Evolutionary conservation across 2,329 filamentous ascomycete species (phyloP), one percentile per base, ranked within the genome.

Genomic region (Fusarium sp.): DNA sequence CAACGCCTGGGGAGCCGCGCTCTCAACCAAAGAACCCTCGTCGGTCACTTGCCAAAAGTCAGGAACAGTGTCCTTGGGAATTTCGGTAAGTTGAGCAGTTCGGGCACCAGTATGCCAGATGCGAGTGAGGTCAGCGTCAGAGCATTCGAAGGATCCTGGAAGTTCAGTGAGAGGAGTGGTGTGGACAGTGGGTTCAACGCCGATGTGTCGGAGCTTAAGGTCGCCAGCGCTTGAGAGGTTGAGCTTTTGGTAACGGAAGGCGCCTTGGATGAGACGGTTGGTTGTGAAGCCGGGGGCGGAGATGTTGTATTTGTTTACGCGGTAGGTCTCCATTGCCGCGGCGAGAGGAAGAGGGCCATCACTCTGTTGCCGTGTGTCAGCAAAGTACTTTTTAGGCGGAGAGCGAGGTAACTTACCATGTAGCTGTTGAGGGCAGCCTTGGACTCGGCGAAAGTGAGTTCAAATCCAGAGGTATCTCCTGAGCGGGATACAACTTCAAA

Each of bases 21-120:
- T 62, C 20, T 62, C 56, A 0, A 62, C 56, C 2, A 62, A 6
- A 5, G 59, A 14, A 0, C 56, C 59, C 2, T 62, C 5, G 0
- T 61, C n/a, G 0, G 45, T 40, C 0, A 62, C 56, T 6, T 62
- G 37, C 59, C 59, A 62, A 18, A 62, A 61, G 16, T 61, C 37
- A 1, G 59, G 59, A 0, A 62, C 20, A 2, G 20, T 61, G 1
- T 45, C 6, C 7, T 45, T 40, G 0, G 59, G 59, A 0, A 62
- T 61, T 3, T 62, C 56, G 0, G 59, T 62, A 4, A 62, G 44
- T 11, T 62, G 56, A 1, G 56, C 45, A 6, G 59, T 62, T 3
- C 59, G 60, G 0, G 59, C 37, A 0, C 59, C 59, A 0, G 59
- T 60, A 4, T 52, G 44, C 59, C 59, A 62, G 1, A 62, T 62